Base-by-base conservation (phyloP, 495 filamentous ascomycete species). In the Tuber umbilicatum region DNA sequence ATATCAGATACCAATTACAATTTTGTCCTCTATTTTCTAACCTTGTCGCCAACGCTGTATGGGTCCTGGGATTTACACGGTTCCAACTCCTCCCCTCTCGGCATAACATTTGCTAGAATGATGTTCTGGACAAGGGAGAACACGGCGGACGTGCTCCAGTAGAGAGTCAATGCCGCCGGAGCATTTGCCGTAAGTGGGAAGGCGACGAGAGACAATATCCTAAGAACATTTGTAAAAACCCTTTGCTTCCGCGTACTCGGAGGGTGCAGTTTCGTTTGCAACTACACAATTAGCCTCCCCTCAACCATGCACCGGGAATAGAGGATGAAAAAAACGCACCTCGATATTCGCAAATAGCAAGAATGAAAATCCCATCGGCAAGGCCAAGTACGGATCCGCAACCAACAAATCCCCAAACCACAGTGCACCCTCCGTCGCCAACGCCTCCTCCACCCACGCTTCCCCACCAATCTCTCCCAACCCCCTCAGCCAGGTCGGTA, bases 391-490 rank as follows among this genome's bases (percentile, higher is more conserved):
- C 1, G 92, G 87, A 81, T 97, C 94, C 37, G 90, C 85, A 9
- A 84, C 85, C 21, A 90, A 85, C 7, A 98, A 88, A 83, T 97
- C 87, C 5, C 88, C 86, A 81, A 95, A 94, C 93, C 93, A 98
- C 10, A 93, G 85, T 5, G 88, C 88, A 17, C 94, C 94, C 76
- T 93, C 94, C 2, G 83, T 84, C 0, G 87, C 86, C 9, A 94
- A 80, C 37, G 86, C 84, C 5, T 50, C 72, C 37, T 74, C 70
- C 12, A 42, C 70, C 19, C 74, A 73, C 6, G 72, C 67, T 1
- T 72, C 43, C 27, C 45, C 37, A 12, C 82, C 82, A 35, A 79
- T 74, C 5, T 84, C 38, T 5, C 85, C 23, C n/a, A 82, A 73
- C 27, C 87, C 86, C 40, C 70, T 70, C 1, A 75, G 9, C 78